Evolutionary conservation across 768 basidiomycete genomes (phyloP), one percentile per base, ranked within the genome.

Genomic region (Tylopilus subfusipes): DNA sequence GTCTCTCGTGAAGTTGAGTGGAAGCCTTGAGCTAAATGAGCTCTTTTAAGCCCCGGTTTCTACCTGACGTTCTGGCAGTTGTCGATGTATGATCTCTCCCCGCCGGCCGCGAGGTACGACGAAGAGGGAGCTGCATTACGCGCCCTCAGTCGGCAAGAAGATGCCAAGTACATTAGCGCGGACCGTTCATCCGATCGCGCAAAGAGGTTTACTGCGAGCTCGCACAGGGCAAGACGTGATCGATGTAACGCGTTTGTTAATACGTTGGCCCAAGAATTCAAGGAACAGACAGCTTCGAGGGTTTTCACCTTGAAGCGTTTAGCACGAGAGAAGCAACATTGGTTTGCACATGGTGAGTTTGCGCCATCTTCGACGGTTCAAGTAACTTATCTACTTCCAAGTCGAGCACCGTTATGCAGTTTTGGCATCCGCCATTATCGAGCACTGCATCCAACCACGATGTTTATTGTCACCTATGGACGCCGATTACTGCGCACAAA

Each of bases 51-150:
- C 4, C 86, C 93, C 27, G 89, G 85, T 3, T 98, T 99, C 73
- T 98, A 94, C 65, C 72, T 91, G 43, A 93, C 95, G 3, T 99
- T 98, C 74, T 99, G 97, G 97, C 95, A 98, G 68, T 72, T 98
- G 48, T 88, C 92, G 1, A 88, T 89, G 31, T 91, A 93, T 63
- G 97, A 99, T 69, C 78, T 98, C 31, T 74, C 82, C 1, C 88
- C 90, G 13, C 93, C 95, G 0, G 76, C 79, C 18, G 65, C 82
- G 7, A 82, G 82, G 55, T 99, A 98, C 57, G 85, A 90, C 42
- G 86, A 90, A 63, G 89, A 93, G 63, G 81, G 82, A 29, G 76
- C 80, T 24, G 74, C 77, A 16, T 68, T 91, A 29, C 78, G 82
- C 34, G 72, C 78, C 5, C 73, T 88, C 27, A 87, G 84, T 63